Conservation (phyloP, 1,139 yeast species). For the Pneumocystis murina region DNA sequence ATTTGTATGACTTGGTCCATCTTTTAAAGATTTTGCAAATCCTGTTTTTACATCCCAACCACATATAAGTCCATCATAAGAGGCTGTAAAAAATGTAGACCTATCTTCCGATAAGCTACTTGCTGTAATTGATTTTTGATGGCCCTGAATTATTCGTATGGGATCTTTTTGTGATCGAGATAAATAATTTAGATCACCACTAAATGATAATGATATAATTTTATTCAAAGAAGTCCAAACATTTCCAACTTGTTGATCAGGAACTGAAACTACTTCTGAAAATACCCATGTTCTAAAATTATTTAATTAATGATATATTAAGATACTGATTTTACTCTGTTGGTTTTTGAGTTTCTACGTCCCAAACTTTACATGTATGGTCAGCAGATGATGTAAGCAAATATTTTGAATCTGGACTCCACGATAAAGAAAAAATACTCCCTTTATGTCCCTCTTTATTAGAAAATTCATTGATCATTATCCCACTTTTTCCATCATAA, state of each 20-base stretch:
- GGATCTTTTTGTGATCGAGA: conserved; percentile 29
- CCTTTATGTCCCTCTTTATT: conserved; percentile 44
- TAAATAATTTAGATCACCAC: conserved; percentile 59
- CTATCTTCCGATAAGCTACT: conserved; percentile 26
- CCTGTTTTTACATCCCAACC: conserved; percentile 37
- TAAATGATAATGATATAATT: conserved; percentile 51
- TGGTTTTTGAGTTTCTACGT: conserved; percentile 9
- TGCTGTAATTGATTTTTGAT: conserved; percentile 65
- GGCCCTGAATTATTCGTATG: conserved; percentile 45
- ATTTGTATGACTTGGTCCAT: conserved; percentile 38
- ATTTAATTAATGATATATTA: not conserved
- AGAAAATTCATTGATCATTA: conserved; percentile 36
- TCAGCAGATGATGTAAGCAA: conserved; percentile 73
- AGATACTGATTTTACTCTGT: conserved; percentile 12
- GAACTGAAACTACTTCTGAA: conserved; percentile 22
- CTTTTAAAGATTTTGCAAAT: conserved; percentile 25
- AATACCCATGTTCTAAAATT: conserved; percentile 20
- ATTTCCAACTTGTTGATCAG: conserved; percentile 69
- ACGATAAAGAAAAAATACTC: conserved; percentile 62
- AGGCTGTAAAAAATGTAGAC: conserved; percentile 43
- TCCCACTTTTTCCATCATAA: conserved; percentile 84
- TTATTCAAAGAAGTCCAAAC: conserved; percentile 43
- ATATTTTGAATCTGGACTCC: conserved; percentile 48
- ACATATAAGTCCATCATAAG: conserved; percentile 64
- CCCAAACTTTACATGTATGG: conserved; percentile 52